Percentiles rank a stretch among this genome's conserved stretches.
Evolutionary conservation across 768 basidiomycete genomes (phyloP).

Genomic region (Phallus indusiatus): DNA sequence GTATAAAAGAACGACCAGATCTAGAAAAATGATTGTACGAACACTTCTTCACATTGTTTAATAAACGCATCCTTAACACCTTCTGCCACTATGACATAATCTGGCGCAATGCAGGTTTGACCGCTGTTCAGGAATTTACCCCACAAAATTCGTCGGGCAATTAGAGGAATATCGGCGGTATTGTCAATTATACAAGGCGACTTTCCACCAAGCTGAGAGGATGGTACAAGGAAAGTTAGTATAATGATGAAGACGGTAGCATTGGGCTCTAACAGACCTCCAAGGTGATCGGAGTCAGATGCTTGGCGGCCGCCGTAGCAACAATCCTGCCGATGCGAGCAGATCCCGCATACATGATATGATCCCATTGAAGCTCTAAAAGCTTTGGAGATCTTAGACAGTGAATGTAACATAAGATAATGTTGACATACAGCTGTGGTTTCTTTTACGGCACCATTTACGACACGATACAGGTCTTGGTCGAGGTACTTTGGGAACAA

Average conservation of each 20-base stretch:
- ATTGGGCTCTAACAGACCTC: slow-evolving; percentile 12
- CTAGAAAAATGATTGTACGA: slow-evolving; percentile 11
- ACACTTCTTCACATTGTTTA: slow-evolving; percentile 13
- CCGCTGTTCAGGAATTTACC: slow-evolving; percentile 60
- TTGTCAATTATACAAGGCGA: slow-evolving; percentile 18
- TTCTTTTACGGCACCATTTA: slow-evolving; percentile 60
- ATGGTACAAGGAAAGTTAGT: not conserved
- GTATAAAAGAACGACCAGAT: not conserved
- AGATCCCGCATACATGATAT: slow-evolving; percentile 22
- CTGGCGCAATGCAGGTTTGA: slow-evolving; percentile 20
- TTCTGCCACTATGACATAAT: slow-evolving; percentile 16
- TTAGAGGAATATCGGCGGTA: slow-evolving; percentile 13
- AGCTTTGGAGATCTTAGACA: slow-evolving; percentile 26
- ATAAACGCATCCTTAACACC: slow-evolving; percentile 13
- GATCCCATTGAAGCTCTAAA: slow-evolving; percentile 64
- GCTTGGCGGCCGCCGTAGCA: slow-evolving; percentile 18
- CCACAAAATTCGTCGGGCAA: slow-evolving; percentile 19
- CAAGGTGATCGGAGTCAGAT: slow-evolving; percentile 17
- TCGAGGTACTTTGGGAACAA: slow-evolving; percentile 41
- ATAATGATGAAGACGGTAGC: not conserved
- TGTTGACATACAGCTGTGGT: slow-evolving; percentile 37
- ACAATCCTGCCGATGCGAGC: slow-evolving; percentile 16
- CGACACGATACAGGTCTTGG: slow-evolving; percentile 47
- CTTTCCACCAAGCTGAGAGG: slow-evolving; percentile 10
- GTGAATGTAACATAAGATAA: not conserved